Base-by-base conservation (phyloP, 83 land plant species). In the Larix sibirica region DNA sequence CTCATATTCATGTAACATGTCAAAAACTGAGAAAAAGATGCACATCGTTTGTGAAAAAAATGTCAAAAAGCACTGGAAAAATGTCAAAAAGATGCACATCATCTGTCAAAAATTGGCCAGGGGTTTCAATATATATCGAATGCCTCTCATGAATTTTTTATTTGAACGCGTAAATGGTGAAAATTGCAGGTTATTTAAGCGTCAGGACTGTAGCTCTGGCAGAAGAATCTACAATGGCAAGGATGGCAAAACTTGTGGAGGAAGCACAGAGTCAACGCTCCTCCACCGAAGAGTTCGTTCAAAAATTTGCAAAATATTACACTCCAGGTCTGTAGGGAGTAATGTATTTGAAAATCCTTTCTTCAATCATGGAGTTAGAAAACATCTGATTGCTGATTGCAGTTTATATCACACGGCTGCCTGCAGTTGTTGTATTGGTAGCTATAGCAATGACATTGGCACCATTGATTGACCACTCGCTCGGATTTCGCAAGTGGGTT, bases 261-360 rank as follows among this genome's bases (percentile, higher is more conserved):
- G 99, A 96, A 79, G 99, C 99, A 42, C 99, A 96, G 75, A 88
- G 79, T 69, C 88, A 84, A 81, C 94, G 88, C 76, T 91, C 99
- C 8, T 88, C 66, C 62, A 93, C 90, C 4, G 94, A 96, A 77
- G 85, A 90, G 70, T 80, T 94, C 60, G 88, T 96, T 10, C 97
- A 96, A 81, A 84, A 81, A 56, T 90, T 90, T 70, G 92, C 99
- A 33, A 91, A 89, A 69, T 94, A 89, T 73, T 96, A 96, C 80
- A 96, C 99, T 16, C 99, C 99, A 86, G 94, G 99, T 96, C 81
- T 75, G 79, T 23, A 63, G 6, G 0, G 8, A 20, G 24, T 18
- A 20, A 20, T n/a, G 66, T 20, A 17, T 63, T 23, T 63, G 12
- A 47, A 47, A 47, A 47, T 47, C 54, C 10, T 47, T 47, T 9